Evolutionary conservation across 129 eudicot genomes (phyloP).

Genomic region (Saposhnikovia divaricata): DNA sequence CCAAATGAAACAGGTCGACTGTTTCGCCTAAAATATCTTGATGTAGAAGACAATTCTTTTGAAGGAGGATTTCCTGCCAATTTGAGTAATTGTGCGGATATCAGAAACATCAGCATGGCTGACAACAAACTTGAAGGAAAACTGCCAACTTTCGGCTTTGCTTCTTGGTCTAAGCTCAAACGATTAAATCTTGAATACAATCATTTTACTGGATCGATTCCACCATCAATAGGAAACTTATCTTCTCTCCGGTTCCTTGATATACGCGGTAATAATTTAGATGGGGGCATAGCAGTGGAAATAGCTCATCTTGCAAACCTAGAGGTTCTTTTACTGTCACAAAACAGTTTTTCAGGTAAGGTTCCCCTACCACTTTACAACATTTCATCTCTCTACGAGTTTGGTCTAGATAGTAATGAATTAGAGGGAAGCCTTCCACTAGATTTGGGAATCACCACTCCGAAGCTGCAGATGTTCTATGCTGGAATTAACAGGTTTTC

Average conservation of each 20-base stretch:
- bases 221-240: conserved; percentile 13
- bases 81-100: background rate
- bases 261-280: conserved; percentile 1
- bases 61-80: background rate
- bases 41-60: background rate
- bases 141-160: background rate
- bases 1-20: background rate
- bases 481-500: background rate
- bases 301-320: conserved; percentile 1
- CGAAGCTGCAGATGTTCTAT: background rate
- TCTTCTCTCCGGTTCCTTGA: background rate
- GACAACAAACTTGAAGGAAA: background rate
- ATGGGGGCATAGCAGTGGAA: conserved; percentile 12
- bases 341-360: conserved; percentile 6
- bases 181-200: background rate
- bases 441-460: conserved; percentile 8
- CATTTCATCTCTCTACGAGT: background rate
- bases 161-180: background rate
- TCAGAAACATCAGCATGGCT: background rate
- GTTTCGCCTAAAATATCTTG: background rate
- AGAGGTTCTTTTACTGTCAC: background rate
- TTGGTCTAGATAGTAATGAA: background rate
- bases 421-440: background rate
- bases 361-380: conserved; percentile 9
- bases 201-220: conserved; percentile 11